Base-by-base conservation (phyloP, 306 rosid genomes). In the Vigna hirtella region DNA sequence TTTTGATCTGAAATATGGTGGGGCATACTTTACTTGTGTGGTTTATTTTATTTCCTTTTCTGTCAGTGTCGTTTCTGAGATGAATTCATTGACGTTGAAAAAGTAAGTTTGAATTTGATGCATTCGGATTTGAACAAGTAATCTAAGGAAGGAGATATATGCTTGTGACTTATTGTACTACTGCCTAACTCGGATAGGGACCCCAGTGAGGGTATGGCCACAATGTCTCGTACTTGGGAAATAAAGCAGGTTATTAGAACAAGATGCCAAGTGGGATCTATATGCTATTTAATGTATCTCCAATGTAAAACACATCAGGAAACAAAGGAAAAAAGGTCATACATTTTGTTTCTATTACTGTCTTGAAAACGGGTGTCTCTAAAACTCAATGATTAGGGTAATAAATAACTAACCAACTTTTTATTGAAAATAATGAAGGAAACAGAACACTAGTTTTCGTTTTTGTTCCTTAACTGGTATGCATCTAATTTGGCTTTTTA, bases 101-200 rank as follows among this genome's bases (percentile, higher is more conserved):
- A 75, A 78, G 72, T 3, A 18, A 73, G 72, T 74, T 68, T 63
- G 83, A 79, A 70, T 80, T 74, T 74, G 80, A 42, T 72, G 42
- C 53, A 59, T 43, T 64, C 20, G 32, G 26, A 77, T 18, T 32
- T 71, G 73, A 76, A 70, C 61, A 62, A 64, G 55, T 79, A 76
- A 80, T 82, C 28, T 2, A 71, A 59, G 74, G 55, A 71, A 59
- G 74, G 55, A 22, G 74, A 42, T 69, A 73, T 47, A 45, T 30
- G 74, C 66, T 50, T 77, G 77, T 62, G 71, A 50, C 50, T 68
- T 62, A 43, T 14, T 64, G 79, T 66, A 70, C 71, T 72, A 13
- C 10, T 62, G 72, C 64, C 75, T 66, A 59, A 57, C 59, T 50
- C 15, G 79, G 66, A 83, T 52, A 77, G 80, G 87, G 81, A 63